A percentile compares a stretch with the other conserved stretches of the same genome.
Conservation (phyloP, 306 rosid genomes). For the Arachis stenosperma region DNA sequence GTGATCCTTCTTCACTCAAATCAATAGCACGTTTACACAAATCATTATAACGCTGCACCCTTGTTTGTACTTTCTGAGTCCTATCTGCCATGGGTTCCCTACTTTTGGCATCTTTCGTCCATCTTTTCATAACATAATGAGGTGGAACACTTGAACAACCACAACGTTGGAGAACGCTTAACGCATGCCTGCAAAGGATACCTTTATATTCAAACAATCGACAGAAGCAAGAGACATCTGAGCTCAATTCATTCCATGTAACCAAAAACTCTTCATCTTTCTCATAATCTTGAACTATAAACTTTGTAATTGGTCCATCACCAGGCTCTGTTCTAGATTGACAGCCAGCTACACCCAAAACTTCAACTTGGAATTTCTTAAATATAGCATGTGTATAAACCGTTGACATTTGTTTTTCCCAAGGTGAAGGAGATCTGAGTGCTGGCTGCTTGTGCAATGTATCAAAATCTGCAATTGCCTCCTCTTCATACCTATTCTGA, state of each 20-base stretch:
- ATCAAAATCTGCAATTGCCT: conserved; percentile 90
- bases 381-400: conserved; percentile 86
- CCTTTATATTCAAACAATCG: conserved; percentile 86
- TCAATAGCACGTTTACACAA: conserved; percentile 78
- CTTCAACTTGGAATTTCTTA: conserved; percentile 90
- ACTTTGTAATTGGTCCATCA: conserved; percentile 62
- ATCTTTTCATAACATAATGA: conserved; percentile 76
- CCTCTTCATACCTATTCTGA: conserved; percentile 87
- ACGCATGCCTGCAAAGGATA: conserved; percentile 87
- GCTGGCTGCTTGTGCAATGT: conserved; percentile 95
- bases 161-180: conserved; percentile 82
- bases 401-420: conserved; percentile 96
- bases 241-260: conserved; percentile 66
- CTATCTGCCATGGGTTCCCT: conserved; percentile 55
- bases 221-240: conserved; percentile 85
- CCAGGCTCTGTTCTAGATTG: conserved; percentile 72
- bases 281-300: conserved; percentile 84
- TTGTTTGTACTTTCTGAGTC: conserved; percentile 54
- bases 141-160: conserved; percentile 83
- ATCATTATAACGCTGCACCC: conserved; percentile 82
- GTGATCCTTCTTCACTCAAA: conserved; percentile 93
- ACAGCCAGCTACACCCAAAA: conserved; percentile 91
- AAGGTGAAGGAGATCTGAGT: conserved; percentile 91
- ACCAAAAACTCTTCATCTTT: conserved; percentile 72
- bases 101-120: conserved; percentile 88